Conservation (phyloP, 2,329 filamentous ascomycete genomes). For the Davidsoniella neocaledoniae region DNA sequence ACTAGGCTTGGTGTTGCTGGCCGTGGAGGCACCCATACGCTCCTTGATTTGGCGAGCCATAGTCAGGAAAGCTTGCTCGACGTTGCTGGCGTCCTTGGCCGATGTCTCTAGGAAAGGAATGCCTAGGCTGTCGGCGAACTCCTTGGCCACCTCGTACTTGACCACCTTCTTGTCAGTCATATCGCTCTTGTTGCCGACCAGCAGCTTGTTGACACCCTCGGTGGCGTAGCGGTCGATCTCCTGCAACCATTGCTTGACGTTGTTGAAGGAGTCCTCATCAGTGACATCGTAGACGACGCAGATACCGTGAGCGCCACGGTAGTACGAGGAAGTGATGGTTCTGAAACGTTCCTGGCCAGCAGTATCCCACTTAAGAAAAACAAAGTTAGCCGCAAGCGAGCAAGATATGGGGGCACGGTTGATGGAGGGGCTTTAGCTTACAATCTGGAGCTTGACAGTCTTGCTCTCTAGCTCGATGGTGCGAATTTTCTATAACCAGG, state of each 20-base stretch:
- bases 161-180: conserved; percentile 99
- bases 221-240: conserved; percentile 99
- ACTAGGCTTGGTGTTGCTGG: conserved; percentile 95
- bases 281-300: conserved; percentile 99
- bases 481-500: conserved; percentile 70
- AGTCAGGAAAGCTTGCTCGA: conserved; percentile 98
- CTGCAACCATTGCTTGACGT: conserved; percentile 99
- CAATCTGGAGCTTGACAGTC: conserved; percentile 98
- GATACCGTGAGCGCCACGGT: conserved; percentile 96
- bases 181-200: conserved; percentile 99
- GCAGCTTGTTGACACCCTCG: conserved; percentile 97
- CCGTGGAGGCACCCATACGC: conserved; percentile 90
- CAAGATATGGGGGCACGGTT: not conserved
- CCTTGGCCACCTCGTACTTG: conserved; percentile 98
- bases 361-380: conserved; percentile 69
- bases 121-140: conserved; percentile 95
- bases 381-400: not conserved
- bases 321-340: conserved; percentile 99
- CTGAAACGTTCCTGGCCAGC: conserved; percentile 98
- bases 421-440: conserved; percentile 29
- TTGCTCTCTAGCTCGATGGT: conserved; percentile 99
- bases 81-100: conserved; percentile 98
- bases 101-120: conserved; percentile 99
- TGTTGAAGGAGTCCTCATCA: conserved; percentile 99
- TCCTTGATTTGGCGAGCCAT: conserved; percentile 99